These are phyloP conservation scores for Venturia oleaginea DNA, from an alignment of 2,329 filamentous ascomycete genomes.

Conservation along the genomic window DNA sequence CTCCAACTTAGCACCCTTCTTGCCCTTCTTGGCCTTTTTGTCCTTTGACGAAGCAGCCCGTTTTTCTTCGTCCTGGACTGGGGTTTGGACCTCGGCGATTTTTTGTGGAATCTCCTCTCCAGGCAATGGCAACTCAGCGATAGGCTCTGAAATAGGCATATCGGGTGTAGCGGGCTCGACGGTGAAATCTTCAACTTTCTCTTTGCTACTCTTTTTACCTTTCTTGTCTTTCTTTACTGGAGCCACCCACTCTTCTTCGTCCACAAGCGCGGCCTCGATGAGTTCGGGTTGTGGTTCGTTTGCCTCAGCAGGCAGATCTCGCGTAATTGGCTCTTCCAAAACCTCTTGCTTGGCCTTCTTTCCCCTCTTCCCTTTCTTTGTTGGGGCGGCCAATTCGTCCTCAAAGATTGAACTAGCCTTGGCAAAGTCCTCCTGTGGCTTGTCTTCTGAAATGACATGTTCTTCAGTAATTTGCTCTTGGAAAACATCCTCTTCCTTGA, in stretches of 20 bases:
- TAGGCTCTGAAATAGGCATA: background rate
- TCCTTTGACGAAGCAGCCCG: no score
- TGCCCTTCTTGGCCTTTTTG: no score
- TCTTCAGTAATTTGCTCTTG: background rate
- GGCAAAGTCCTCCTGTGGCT: background rate
- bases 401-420: background rate
- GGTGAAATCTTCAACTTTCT: background rate
- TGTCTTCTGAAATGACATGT: background rate
- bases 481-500: background rate
- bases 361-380: conserved; percentile 7
- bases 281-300: background rate
- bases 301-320: background rate
- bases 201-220: conserved; percentile 30
- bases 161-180: background rate
- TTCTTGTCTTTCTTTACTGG: conserved; percentile 24
- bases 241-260: conserved; percentile 13
- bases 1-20: no score
- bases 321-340: background rate
- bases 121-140: no score
- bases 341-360: background rate
- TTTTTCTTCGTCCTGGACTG: no score
- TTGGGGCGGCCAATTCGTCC: conserved; percentile 13
- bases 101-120: no score
- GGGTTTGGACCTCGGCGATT: no score
- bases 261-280: background rate